Evolutionary conservation across 2,329 filamentous ascomycete species (phyloP), one percentile per base, ranked within the genome.

Genomic region (Monilinia vaccinii-corymbosi): DNA sequence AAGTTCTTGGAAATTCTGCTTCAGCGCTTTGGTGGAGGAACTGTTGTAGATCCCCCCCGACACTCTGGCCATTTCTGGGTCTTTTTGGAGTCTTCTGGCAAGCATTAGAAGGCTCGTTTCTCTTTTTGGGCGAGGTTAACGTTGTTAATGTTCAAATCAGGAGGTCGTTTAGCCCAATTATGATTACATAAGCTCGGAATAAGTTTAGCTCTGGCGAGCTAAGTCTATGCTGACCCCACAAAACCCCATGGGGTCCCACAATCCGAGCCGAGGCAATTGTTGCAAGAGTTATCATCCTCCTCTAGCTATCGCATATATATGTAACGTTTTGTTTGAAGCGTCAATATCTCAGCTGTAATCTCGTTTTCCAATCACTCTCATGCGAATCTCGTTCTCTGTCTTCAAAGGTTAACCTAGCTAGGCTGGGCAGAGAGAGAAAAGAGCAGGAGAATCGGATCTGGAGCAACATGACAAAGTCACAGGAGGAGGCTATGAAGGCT

Each of bases 401-500:
- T 28, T 28, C 25, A 28, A 28, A 28, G 25, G 25, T 6, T 28
- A 28, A 28, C 25, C 25, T 28, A 28, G 25, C 25, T 28, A 28
- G 25, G 25, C 25, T 28, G 25, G 25, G 25, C 25, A 28, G 25
- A 28, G 25, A 28, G 6, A 6, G 25, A 28, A 28, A 28, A 3
- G 31, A 23, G 56, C 21, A 34, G 49, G 52, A 42, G 52, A 49
- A 11, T 13, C 6, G 36, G n/a, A 61, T 10, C 58, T 61, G 58
- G 56, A 56, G 25, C 60, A 58, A 31, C 46, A 57, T 49, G 45
- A 18, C 31, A 16, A 49, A 38, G 21, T 59, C 65, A 61, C 62
- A 60, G 56, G 64, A 56, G 32, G 62, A 64, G 40, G 68, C 69
- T 10, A 61, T 67, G 44, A 67, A 64, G 34, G 66, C 61, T n/a